These are phyloP conservation scores for Pseudozyma thailandica DNA, from an alignment of 1,284 basidiomycete genomes.

Conservation along the genomic window DNA sequence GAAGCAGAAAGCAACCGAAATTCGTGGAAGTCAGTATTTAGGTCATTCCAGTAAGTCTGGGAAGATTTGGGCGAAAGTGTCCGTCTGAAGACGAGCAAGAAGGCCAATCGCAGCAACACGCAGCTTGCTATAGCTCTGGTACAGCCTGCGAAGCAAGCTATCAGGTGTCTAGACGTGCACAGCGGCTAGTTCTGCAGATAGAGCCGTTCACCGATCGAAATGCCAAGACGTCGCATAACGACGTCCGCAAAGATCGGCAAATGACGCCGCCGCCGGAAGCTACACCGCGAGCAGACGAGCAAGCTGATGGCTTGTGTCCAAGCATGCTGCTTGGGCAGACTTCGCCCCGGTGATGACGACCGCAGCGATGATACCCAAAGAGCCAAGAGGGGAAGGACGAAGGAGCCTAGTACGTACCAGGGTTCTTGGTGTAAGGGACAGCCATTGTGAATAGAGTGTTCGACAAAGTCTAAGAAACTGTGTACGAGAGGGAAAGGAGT, in stretches of 20 bases:
- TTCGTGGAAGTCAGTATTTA: slow-evolving; percentile 2
- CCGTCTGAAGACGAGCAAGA: background rate
- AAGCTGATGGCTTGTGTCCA: background rate
- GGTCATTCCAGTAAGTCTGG: background rate
- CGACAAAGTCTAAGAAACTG: slow-evolving; percentile 19
- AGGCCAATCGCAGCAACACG: too few species aligned
- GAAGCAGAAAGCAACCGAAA: slow-evolving; percentile 2
- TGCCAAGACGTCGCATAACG: background rate
- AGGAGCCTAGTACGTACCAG: slow-evolving; percentile 35
- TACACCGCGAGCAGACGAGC: background rate
- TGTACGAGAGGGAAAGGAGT: slow-evolving; percentile 1
- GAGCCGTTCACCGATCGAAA: background rate
- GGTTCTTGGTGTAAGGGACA: slow-evolving; percentile 58
- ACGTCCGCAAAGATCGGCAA: background rate
- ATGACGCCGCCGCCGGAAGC: background rate
- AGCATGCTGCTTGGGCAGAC: background rate
- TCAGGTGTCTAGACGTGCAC: background rate
- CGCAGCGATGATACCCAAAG: background rate
- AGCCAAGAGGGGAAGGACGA: background rate
- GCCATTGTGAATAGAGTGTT: slow-evolving; percentile 42
- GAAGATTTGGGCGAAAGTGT: background rate
- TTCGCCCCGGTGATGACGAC: background rate
- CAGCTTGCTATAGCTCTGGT: too few species aligned
- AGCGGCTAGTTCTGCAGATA: background rate
- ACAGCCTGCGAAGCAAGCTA: too few species aligned